Evolutionary conservation across 139 green algal species (phyloP).

Genomic region (Ettlia oleoabundans): DNA sequence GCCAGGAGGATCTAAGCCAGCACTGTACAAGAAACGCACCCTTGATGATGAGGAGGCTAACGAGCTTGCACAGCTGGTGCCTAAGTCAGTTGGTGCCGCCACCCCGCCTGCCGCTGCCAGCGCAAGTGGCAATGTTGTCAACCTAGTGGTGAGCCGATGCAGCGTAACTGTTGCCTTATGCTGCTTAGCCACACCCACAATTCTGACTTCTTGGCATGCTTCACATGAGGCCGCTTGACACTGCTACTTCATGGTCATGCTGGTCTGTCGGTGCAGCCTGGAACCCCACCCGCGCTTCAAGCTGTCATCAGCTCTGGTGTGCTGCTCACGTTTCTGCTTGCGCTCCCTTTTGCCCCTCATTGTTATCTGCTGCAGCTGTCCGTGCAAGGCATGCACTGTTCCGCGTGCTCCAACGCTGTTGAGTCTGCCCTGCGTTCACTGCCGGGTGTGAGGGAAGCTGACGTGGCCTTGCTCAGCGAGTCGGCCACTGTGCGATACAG

Average conservation of each 20-base stretch:
- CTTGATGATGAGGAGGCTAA: not conserved
- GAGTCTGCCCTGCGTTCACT: constrained; percentile 81
- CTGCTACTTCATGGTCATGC: not conserved
- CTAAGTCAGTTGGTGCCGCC: too few relatives aligned
- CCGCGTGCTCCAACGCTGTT: constrained; percentile 81
- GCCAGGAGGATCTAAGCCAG: too few relatives aligned
- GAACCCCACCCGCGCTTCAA: too few relatives aligned
- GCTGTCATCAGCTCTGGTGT: too few relatives aligned
- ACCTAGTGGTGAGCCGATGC: not conserved
- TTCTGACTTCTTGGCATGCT: too few relatives aligned
- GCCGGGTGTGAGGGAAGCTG: constrained; percentile 66
- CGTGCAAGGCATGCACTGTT: constrained; percentile 88
- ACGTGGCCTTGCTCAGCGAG: constrained; percentile 78
- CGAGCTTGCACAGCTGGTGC: not conserved
- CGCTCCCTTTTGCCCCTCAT: not conserved
- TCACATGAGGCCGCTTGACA: too few relatives aligned
- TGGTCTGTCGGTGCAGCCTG: not conserved
- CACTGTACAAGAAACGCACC: constrained; percentile 2
- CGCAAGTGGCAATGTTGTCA: not conserved
- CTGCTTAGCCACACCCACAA: too few relatives aligned
- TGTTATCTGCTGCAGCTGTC: constrained; percentile 74
- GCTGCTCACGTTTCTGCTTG: too few relatives aligned
- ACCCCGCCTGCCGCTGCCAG: too few relatives aligned
- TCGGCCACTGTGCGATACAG: constrained; percentile 64
- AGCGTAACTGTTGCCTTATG: not conserved